Evolutionary conservation across 768 basidiomycete genomes (phyloP).

Genomic region (Dioszegia aurantiaca): DNA sequence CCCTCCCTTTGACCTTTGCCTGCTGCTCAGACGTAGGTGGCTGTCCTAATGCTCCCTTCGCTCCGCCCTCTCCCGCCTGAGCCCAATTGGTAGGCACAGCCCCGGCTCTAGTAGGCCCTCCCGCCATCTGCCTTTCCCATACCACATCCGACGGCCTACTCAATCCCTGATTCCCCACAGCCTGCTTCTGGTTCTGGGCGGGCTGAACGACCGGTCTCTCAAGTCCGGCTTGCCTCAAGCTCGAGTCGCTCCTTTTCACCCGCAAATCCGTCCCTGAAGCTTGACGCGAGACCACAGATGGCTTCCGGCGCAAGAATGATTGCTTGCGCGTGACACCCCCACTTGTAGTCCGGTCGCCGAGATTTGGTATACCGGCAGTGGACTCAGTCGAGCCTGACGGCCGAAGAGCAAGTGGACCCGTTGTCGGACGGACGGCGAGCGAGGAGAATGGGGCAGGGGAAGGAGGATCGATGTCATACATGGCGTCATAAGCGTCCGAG

Average conservation of each 20-base stretch:
- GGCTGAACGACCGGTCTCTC: too few relatives aligned
- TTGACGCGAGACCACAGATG: neutral
- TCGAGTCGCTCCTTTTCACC: too few relatives aligned
- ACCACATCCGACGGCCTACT: neutral
- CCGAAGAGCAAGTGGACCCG: neutral
- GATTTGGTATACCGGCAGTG: too few relatives aligned
- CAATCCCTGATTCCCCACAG: too few relatives aligned
- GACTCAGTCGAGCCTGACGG: too few relatives aligned
- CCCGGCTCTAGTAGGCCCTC: neutral
- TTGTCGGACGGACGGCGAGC: neutral
- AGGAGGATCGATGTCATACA: constrained; percentile 1
- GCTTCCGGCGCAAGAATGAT: constrained; percentile 5
- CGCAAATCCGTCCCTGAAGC: constrained; percentile 1
- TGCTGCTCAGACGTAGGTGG: neutral
- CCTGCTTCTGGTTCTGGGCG: too few relatives aligned
- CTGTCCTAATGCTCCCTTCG: too few relatives aligned
- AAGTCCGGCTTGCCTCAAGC: too few relatives aligned
- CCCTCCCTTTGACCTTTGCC: neutral
- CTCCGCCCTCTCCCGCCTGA: too few relatives aligned
- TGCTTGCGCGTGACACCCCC: neutral
- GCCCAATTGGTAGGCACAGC: too few relatives aligned
- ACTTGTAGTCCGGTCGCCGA: too few relatives aligned
- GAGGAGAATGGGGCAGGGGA: constrained; percentile 9
- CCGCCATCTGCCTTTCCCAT: neutral
- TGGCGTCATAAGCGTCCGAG: neutral